Percentiles rank a stretch among this genome's conserved stretches.
Evolutionary conservation across 768 basidiomycete species (phyloP).

Genomic region (Phallus indusiatus): DNA sequence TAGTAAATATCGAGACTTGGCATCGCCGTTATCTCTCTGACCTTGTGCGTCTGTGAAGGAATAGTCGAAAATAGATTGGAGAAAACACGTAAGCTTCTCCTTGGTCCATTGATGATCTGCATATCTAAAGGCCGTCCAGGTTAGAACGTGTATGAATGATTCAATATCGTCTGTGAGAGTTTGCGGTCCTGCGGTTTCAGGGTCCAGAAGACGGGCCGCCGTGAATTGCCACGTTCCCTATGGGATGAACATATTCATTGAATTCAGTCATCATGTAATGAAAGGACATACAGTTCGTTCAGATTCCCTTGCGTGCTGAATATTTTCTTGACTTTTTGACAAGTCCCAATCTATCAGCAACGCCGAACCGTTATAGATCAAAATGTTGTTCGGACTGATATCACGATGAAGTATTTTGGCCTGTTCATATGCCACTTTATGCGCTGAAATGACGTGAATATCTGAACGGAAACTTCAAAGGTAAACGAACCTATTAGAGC

Average conservation of each 20-base stretch:
- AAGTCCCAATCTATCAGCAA: neutral
- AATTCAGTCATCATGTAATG: neutral
- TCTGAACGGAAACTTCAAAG: neutral
- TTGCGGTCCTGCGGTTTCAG: neutral
- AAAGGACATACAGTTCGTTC: neutral
- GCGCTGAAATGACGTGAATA: neutral
- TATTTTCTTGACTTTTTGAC: neutral
- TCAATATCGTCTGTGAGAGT: constrained; percentile 3
- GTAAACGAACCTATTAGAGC: neutral
- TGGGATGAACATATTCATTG: neutral
- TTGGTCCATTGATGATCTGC: neutral
- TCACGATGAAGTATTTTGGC: constrained; percentile 12
- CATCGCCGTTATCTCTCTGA: neutral
- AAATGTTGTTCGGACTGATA: constrained; percentile 13
- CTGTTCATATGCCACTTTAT: constrained; percentile 8
- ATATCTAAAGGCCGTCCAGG: constrained; percentile 1
- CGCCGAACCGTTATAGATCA: neutral
- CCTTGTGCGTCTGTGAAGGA: neutral
- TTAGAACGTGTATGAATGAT: constrained; percentile 4
- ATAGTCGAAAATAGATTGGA: neutral
- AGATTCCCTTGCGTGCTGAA: neutral
- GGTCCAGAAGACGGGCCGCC: neutral
- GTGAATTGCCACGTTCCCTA: constrained; percentile 6
- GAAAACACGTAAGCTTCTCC: neutral
- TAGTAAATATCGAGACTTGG: neutral